Percentiles rank a stretch among this genome's conserved stretches.
Conservation (phyloP, 2,329 filamentous ascomycete species). For the Sporothrix brasiliensis region DNA sequence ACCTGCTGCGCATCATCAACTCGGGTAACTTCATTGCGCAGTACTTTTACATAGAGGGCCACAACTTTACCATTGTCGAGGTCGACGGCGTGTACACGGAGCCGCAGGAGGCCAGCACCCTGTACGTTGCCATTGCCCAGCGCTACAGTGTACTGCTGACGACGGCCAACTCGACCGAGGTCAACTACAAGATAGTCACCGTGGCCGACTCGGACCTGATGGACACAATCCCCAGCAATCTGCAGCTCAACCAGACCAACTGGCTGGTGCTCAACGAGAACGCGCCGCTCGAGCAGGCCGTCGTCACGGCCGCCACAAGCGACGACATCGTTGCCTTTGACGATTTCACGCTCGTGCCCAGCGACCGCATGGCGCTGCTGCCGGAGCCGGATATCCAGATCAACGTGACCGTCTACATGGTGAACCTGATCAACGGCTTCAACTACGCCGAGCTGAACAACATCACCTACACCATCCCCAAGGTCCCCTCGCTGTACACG, state of each 20-base stretch:
- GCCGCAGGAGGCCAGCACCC: conserved; percentile 59
- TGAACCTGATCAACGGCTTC: conserved; percentile 56
- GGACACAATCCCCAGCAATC: conserved; percentile 64
- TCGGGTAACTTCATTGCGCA: conserved; percentile 71
- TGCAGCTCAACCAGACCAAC: conserved; percentile 71
- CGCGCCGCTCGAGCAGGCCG: conserved; percentile 50
- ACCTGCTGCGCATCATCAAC: conserved; percentile 72
- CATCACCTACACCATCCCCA: conserved; percentile 72
- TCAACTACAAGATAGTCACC: conserved; percentile 67
- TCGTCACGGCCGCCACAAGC: conserved; percentile 30
- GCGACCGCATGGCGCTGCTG: conserved; percentile 64
- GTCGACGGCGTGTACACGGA: conserved; percentile 73
- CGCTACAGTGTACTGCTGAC: conserved; percentile 65
- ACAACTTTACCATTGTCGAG: conserved; percentile 70
- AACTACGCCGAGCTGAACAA: conserved; percentile 72
- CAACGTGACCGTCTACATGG: conserved; percentile 66
- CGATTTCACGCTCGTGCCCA: conserved; percentile 70
- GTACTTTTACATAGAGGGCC: conserved; percentile 68
- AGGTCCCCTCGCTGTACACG: conserved; percentile 80
- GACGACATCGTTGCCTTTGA: conserved; percentile 70
- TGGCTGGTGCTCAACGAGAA: conserved; percentile 63
- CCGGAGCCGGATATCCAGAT: conserved; percentile 65
- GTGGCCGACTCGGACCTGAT: conserved; percentile 60
- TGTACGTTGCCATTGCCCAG: conserved; percentile 71
- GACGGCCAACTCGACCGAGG: conserved; percentile 61